A percentile compares a stretch with the other conserved stretches of the same genome.
phyloP scores from a whole-genome alignment of 2,329 filamentous ascomycete genomes.

The Phaeoacremonium minimum region DNA sequence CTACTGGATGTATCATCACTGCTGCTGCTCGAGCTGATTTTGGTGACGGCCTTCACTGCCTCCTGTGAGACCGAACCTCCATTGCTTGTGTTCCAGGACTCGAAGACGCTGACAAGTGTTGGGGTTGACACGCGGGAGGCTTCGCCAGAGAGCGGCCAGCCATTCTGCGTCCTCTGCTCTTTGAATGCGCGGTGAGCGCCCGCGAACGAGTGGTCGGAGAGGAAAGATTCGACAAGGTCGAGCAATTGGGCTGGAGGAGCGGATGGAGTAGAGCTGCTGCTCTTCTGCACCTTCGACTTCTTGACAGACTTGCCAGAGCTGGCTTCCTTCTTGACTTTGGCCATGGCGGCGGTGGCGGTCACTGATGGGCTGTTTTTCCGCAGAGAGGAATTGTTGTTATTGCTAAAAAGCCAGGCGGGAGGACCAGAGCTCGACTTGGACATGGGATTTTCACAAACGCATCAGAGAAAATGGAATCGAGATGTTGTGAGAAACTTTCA shows the following conservation, averaged over 20 bases:
- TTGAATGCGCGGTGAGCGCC: constrained; percentile 58
- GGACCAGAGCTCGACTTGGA: constrained; percentile 9
- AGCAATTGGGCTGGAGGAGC: constrained; percentile 58
- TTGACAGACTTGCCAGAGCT: constrained; percentile 5
- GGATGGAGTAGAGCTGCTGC: no score
- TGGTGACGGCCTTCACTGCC: constrained; percentile 15
- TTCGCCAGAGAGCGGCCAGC: constrained; percentile 31
- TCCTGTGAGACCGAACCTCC: constrained; percentile 16
- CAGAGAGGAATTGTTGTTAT: constrained; percentile 6
- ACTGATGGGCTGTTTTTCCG: constrained; percentile 1
- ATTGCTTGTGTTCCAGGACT: constrained; percentile 41
- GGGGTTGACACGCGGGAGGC: constrained; percentile 14
- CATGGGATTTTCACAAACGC: no score
- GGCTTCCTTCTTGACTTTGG: constrained; percentile 9
- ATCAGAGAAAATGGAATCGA: no score
- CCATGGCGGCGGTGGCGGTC: constrained; percentile 8
- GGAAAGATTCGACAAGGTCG: constrained; percentile 62
- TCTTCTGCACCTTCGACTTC: constrained; percentile 5
- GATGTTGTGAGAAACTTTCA: no score
- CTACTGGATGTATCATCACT: constrained; percentile 5
- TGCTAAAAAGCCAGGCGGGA: constrained; percentile 14
- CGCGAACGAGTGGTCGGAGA: constrained; percentile 61
- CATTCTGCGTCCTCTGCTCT: constrained; percentile 55
- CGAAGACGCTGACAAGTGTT: constrained; percentile 44
- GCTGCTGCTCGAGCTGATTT: constrained; percentile 19